Evolutionary conservation across 768 basidiomycete species (phyloP), one percentile per base, ranked within the genome.

Genomic region (Pleurotus ostreatus): DNA sequence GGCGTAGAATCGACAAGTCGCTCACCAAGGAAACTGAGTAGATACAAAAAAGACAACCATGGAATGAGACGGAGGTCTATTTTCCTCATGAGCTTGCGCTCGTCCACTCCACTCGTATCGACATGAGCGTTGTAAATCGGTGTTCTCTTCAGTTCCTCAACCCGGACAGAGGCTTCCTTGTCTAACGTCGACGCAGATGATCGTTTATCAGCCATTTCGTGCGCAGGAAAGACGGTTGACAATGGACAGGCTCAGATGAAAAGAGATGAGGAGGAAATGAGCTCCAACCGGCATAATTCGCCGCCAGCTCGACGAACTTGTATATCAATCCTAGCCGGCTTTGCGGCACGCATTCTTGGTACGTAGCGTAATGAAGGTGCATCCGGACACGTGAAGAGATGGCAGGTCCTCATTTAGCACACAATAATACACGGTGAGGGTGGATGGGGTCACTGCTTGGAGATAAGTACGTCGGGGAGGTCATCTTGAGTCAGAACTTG

Each of bases 31-130:
- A 90, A 92, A 61, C 85, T 85, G 39, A 92, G 73, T 38, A 92
- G 73, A 69, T 91, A 91, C 61, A 93, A 69, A 53, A 94, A 77
- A 4, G 88, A 84, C 40, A 88, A 64, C 88, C 86, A 89, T 8
- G 85, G 83, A 38, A 87, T 76, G 59, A 87, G 76, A n/a, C 78
- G 77, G 57, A 75, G 61, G 68, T 88, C 87, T 46, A 90, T 78
- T 70, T 88, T 91, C 62, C 88, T 74, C 59, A 92, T 64, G 58
- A 91, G 66, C 65, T 82, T 84, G 55, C 79, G 79, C 68, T 89
- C 89, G 64, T 92, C 81, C 47, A 92, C 71, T 8, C 71, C 75
- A 57, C 81, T 83, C 23, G 78, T 69, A 65, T 88, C 86, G 56
- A 85, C 63, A 46, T 80, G 71, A n/a, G 78, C 67, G 61, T 77